Base-by-base conservation (phyloP, 352 stramenopile species). In the Aphanomyces invadans region DNA sequence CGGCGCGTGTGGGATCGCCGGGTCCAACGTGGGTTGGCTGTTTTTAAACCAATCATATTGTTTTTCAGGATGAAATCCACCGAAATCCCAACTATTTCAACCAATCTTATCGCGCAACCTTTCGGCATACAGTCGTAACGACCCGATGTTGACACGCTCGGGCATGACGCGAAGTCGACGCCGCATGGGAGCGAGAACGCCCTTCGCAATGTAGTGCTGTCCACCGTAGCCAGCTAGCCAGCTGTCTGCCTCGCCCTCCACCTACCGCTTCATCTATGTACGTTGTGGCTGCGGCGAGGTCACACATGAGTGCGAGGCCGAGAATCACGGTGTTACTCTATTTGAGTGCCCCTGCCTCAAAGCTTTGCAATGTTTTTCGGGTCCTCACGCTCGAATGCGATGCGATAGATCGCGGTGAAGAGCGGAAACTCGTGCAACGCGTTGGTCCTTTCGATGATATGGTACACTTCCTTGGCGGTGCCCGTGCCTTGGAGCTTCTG, bases 401-500 rank as follows among this genome's bases (percentile, higher is more conserved):
- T 97, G 68, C 94, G 81, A 75, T 98, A 97, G 72, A 97, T 97
- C 54, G 79, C 87, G 45, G 79, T 79, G 72, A 97, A 95, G 7
- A 97, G 76, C 38, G 90, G 90, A 73, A 98, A 99, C 61, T 91
- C 79, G 29, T 87, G 68, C 31, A 91, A 68, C 17, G 88, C 75
- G 38, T 90, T 74, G 69, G 90, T 87, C 60, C 73, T 78, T 70
- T 96, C 76, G 61, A 99, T 86, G 45, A 98, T 83, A 11, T 74
- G 68, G 72, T 92, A 94, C n/a, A 98, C 92, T 74, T 98, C 93
- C 78, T 97, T 92, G 32, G 86, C 79, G 1, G 96, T 97, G 10
- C 94, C 79, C 49, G 95, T 98, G 36, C 95, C 96, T 84, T 99
- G 96, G 51, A 99, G 81, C 81, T 98, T 98, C 79, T 99, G 96